Evolutionary conservation across 768 basidiomycete genomes (phyloP).

Genomic region (Boletus huronensis): DNA sequence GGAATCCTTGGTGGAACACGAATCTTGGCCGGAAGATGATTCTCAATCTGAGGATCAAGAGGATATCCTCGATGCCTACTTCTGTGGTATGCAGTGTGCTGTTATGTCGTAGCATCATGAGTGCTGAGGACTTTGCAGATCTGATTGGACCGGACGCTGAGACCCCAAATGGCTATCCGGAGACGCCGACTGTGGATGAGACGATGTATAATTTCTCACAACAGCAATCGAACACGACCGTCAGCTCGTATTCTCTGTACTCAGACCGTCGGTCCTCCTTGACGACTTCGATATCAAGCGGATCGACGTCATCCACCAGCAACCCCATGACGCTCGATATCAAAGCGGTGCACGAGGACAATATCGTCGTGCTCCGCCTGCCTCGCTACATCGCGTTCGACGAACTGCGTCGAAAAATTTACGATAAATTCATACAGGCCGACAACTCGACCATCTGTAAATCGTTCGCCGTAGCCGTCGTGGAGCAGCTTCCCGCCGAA

Average conservation of each 20-base stretch:
- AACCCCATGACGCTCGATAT: conserved; percentile 40
- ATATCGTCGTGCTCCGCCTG: conserved; percentile 60
- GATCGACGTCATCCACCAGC: conserved; percentile 31
- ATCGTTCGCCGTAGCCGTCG: conserved; percentile 54
- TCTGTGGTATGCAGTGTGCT: conserved; percentile 31
- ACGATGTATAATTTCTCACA: conserved; percentile 6
- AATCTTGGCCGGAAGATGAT: conserved; percentile 24
- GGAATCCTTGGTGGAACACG: conserved; percentile 18
- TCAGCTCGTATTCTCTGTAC: conserved; percentile 5
- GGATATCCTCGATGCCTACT: conserved; percentile 43
- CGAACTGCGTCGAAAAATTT: conserved; percentile 55
- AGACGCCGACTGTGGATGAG: conserved; percentile 21
- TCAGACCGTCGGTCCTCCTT: conserved; percentile 28
- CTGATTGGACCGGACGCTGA: conserved; percentile 17
- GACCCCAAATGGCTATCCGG: conserved; percentile 11
- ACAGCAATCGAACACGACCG: conserved; percentile 4
- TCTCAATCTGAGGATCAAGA: conserved; percentile 25
- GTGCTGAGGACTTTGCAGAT: conserved; percentile 17
- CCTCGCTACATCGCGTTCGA: conserved; percentile 44
- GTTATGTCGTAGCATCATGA: neutral
- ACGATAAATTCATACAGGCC: conserved; percentile 64
- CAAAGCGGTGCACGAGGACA: conserved; percentile 62
- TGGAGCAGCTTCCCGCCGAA: conserved; percentile 35
- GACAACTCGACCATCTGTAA: conserved; percentile 53
- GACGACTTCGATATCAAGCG: conserved; percentile 36